Evolutionary conservation across 192 early-diverging fungal genomes (phyloP).

Genomic region (Gaertneriomyces semiglobifer): DNA sequence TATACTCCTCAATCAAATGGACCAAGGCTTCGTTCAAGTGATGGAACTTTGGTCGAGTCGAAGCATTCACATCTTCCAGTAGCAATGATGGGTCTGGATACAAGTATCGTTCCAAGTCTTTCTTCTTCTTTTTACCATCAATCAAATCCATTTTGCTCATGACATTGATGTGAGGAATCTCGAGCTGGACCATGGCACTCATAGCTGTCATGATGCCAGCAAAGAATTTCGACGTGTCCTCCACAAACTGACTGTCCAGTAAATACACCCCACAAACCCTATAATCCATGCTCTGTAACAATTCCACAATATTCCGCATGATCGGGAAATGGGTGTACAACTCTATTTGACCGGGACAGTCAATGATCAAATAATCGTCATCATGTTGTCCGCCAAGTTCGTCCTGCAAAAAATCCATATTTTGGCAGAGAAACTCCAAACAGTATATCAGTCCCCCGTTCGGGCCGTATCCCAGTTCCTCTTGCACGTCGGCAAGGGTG

Average conservation of each 20-base stretch:
- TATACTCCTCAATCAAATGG: constrained; percentile 92
- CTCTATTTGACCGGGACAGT: constrained; percentile 98
- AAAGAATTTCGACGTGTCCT: constrained; percentile 96
- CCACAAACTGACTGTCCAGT: constrained; percentile 90
- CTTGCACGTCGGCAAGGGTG: constrained; percentile 97
- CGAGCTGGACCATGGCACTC: constrained; percentile 92
- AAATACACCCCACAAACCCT: constrained; percentile 90
- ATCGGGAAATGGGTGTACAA: constrained; percentile 97
- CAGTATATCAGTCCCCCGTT: constrained; percentile 98
- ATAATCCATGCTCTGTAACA: constrained; percentile 70
- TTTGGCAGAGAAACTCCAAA: constrained; percentile 89
- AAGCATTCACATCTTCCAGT: constrained; percentile 73
- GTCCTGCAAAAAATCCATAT: constrained; percentile 96
- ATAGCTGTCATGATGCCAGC: constrained; percentile 93
- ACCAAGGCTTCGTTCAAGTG: constrained; percentile 86
- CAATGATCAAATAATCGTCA: constrained; percentile 95
- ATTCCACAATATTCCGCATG: constrained; percentile 77
- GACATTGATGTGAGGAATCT: constrained; percentile 98
- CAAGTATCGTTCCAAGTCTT: constrained; percentile 63
- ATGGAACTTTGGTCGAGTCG: constrained; percentile 73
- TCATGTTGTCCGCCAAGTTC: constrained; percentile 59
- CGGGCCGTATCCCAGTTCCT: constrained; percentile 94
- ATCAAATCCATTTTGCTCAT: constrained; percentile 97
- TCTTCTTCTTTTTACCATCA: constrained; percentile 35
- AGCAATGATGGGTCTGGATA: constrained; percentile 87